Evolutionary conservation across 805 yeast genomes (phyloP), one percentile per base, ranked within the genome.

Genomic region (Zygoascus flipseniorum): DNA sequence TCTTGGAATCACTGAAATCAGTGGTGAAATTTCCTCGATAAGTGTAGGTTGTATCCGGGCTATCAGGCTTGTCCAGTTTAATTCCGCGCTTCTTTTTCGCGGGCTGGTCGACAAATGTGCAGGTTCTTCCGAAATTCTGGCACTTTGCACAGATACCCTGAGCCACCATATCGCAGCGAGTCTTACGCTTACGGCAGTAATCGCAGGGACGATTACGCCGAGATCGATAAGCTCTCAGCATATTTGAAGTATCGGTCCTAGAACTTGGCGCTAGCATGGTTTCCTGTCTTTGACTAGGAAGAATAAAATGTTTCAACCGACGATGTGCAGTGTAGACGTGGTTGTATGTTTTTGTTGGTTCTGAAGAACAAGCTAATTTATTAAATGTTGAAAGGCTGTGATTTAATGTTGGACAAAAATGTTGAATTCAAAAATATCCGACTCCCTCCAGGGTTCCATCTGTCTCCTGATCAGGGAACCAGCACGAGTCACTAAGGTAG

Each of bases 201-300:
- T 59, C 62, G 51, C 62, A 59, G 6, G 62, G 62, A 10, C 62
- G 45, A 19, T 50, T 49, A 16, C 54, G 48, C 19, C 59, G 43
- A 5, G 62, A 53, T 23, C 60, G 50, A 35, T 56, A 54, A 18
- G 58, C 53, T 13, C 59, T 11, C 39, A 35, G 39, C 13, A n/a
- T 35, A n/a, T 35, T 35, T 11, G 52, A 14, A 54, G 2, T 20
- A 42, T 20, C 26, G 26, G 45, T 6, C 14, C 26, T 20, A 4
- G 26, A 11, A 20, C 14, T 20, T 10, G 11, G 26, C 11, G 26
- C 20, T 18, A 20, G 45, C 26, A 18, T 42, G 13, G 11, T 18
- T 18, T 18, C 26, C 18, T 10, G 13, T 16, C 14, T 42, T 11
- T 18, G 26, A 18, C 11, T 42, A 42, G 26, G 19, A 20, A 42